A percentile compares a stretch with the other conserved stretches of the same genome.
phyloP scores from a whole-genome alignment of 1,284 basidiomycete species.

The Trichosporon faecale region DNA sequence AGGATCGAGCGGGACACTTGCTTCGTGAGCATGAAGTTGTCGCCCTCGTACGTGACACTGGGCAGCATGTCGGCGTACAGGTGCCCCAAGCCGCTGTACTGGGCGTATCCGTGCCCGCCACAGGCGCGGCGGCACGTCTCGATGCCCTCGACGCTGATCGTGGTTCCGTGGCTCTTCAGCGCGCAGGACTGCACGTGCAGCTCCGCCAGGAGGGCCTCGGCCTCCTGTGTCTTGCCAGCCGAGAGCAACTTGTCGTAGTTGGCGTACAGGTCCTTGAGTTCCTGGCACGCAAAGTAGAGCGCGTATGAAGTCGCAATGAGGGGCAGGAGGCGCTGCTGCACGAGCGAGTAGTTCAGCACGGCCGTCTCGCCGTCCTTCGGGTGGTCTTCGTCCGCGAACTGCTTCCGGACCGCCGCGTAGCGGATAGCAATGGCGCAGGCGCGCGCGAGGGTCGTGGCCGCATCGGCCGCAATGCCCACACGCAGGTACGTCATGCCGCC shows the following conservation, averaged over 20 bases:
- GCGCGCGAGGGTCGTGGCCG: slow-evolving; percentile 56
- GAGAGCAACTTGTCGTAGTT: slow-evolving; percentile 17
- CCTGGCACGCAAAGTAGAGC: slow-evolving; percentile 57
- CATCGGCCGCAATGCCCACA: slow-evolving; percentile 58
- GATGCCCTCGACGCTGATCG: slow-evolving; percentile 55
- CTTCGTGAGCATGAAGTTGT: slow-evolving; percentile 58
- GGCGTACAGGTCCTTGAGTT: slow-evolving; percentile 52
- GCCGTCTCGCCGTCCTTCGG: slow-evolving; percentile 53
- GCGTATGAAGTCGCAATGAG: slow-evolving; percentile 58
- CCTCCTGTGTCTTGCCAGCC: slow-evolving; percentile 9
- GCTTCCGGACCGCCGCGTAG: slow-evolving; percentile 58
- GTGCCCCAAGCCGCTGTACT: slow-evolving; percentile 57
- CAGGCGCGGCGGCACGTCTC: slow-evolving; percentile 56
- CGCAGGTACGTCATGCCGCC: slow-evolving; percentile 58
- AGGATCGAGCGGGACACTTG: slow-evolving; percentile 57
- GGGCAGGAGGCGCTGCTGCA: slow-evolving; percentile 59
- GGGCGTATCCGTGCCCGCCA: slow-evolving; percentile 60
- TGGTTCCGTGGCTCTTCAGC: slow-evolving; percentile 45
- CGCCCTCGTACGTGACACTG: slow-evolving; percentile 59
- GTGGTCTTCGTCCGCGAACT: slow-evolving; percentile 56
- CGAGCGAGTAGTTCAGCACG: slow-evolving; percentile 59
- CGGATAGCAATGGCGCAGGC: slow-evolving; percentile 58
- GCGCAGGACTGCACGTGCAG: slow-evolving; percentile 20
- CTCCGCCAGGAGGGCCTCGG: slow-evolving; percentile 20
- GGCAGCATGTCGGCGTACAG: slow-evolving; percentile 58